These are phyloP conservation scores for Aspergillus sp. DNA, from an alignment of 2,329 filamentous ascomycete species.

Conservation along the genomic window DNA sequence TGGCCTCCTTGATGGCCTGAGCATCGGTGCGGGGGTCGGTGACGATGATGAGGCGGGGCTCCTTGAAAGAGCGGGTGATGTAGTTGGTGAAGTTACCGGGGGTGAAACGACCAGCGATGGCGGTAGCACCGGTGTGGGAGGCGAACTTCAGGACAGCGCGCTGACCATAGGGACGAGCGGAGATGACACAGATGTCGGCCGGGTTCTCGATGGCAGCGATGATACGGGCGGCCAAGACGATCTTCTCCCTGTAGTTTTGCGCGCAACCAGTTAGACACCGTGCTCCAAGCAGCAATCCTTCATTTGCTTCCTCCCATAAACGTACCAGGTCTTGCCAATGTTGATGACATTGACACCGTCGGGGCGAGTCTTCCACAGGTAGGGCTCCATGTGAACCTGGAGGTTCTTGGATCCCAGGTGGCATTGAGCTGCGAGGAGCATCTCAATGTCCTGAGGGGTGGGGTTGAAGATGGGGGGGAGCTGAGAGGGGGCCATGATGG, in stretches of 20 bases:
- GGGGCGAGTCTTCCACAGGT: constrained; percentile 99
- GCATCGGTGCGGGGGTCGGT: constrained; percentile 99
- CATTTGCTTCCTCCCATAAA: constrained; percentile 11
- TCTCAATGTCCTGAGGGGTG: constrained; percentile 98
- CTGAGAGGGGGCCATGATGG: constrained; percentile 94
- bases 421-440: constrained; percentile 94
- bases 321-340: constrained; percentile 99
- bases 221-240: constrained; percentile 97
- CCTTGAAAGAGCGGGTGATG: constrained; percentile 99
- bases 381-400: constrained; percentile 99
- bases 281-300: not conserved
- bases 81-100: constrained; percentile 99
- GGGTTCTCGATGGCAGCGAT: constrained; percentile 99
- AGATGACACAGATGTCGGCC: constrained; percentile 98
- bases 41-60: constrained; percentile 98
- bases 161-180: constrained; percentile 98
- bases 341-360: constrained; percentile 99
- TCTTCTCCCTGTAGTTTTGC: constrained; percentile 82
- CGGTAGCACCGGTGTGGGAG: constrained; percentile 93
- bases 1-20: constrained; percentile 99
- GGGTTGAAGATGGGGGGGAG: constrained; percentile 95
- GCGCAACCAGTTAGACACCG: constrained; percentile 26
- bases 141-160: constrained; percentile 99
- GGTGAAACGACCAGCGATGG: constrained; percentile 99
- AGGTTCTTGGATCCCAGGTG: constrained; percentile 99